Base-by-base conservation (phyloP, 805 yeast genomes). In the Candida loeiensis region DNA sequence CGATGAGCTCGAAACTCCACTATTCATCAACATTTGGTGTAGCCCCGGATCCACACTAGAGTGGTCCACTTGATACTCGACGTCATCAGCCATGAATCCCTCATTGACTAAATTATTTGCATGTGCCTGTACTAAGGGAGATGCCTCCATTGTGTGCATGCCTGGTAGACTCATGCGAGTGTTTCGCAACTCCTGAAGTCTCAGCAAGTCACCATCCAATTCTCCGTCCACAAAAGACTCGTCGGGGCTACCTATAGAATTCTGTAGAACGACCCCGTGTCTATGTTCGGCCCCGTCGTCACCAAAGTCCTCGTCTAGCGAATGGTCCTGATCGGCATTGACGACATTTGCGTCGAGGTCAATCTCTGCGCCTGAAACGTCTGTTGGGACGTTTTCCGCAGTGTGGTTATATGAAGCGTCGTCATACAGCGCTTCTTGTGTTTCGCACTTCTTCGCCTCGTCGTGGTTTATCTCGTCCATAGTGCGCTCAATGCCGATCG, bases 301-400 rank as follows among this genome's bases (percentile, higher is more conserved):
- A 7, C 46, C 52, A 22, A 41, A 27, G 13, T 50, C 56, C 14
- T 45, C 52, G 14, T 47, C 50, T 21, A 45, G 50, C 4, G 48
- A 51, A 15, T 43, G 57, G 2, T 46, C 47, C 22, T 63, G 69
- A 43, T 68, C 74, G 7, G 68, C 70, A 43, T 70, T 64, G 1
- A 71, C 67, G 3, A 75, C 50, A 3, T 66, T 65, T 4, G 71
- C 79, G 55, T 78, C 82, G 34, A 73, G 52, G 47, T 75, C 74
- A 11, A 54, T 46, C 20, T 51, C 57, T 4, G 41, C 26, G 4
- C 16, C 39, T n/a, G 36, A 21, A 11, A 26, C 37, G 3, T 35
- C 36, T 25, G 47, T 37, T 16, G 36, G 42, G 9, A 51, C 46
- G 37, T 57, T 58, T 35, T 58, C 66, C 2, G 53, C 49, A 2